phyloP scores from a whole-genome alignment of 2,329 filamentous ascomycete genomes.

The Aspergillus aculeatus region DNA sequence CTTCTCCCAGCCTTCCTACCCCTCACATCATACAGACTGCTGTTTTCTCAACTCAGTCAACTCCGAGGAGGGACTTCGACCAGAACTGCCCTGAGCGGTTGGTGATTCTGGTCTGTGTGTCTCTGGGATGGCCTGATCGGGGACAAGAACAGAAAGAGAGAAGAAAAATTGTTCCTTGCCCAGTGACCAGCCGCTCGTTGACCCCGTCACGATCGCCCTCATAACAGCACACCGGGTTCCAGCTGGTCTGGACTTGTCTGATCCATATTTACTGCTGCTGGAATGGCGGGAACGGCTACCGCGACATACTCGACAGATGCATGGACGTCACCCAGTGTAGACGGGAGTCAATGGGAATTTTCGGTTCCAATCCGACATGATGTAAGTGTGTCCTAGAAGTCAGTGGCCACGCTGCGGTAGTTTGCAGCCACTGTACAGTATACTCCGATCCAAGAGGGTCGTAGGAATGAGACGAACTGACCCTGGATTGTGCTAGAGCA shows the following conservation, averaged over 20 bases:
- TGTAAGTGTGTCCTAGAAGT: conserved; percentile 27
- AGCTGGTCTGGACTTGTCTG: conserved; percentile 37
- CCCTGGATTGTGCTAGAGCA: conserved; percentile 20
- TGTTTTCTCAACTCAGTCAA: conserved; percentile 3
- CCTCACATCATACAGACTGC: conserved; percentile 15
- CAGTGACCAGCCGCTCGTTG: conserved; percentile 18
- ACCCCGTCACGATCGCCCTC: conserved; percentile 8
- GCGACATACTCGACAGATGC: conserved; percentile 40
- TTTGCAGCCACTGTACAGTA: background rate
- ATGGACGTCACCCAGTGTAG: conserved; percentile 37
- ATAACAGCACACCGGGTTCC: conserved; percentile 22
- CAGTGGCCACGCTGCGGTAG: background rate
- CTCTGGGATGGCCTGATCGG: conserved; percentile 34
- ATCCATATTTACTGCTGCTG: conserved; percentile 19
- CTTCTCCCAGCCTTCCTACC: conserved; percentile 10
- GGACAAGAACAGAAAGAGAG: conserved; percentile 3
- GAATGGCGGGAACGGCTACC: conserved; percentile 44
- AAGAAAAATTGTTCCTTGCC: background rate
- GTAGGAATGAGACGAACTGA: background rate
- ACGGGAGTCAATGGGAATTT: conserved; percentile 39
- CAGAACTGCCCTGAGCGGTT: conserved; percentile 8
- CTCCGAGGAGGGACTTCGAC: conserved; percentile 4
- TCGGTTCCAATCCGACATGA: conserved; percentile 36
- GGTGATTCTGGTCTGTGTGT: conserved; percentile 12
- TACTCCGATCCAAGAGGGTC: background rate